Evolutionary conservation across 2,329 filamentous ascomycete species (phyloP).

Genomic region (Fusarium sp.): DNA sequence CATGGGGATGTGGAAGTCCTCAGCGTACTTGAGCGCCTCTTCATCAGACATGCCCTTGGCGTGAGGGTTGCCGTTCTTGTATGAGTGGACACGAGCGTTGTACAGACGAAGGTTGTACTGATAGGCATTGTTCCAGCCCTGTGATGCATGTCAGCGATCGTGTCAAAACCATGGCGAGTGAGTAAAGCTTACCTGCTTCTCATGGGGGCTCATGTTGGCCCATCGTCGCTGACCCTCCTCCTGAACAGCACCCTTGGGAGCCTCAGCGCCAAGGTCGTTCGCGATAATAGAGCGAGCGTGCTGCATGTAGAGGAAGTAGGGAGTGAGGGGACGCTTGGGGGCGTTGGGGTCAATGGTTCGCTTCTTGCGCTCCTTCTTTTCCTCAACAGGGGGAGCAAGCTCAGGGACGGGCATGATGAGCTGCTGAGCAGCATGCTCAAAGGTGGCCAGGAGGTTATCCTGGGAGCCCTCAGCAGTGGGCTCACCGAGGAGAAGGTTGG

Average conservation of each 20-base stretch:
- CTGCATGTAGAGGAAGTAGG: constrained; percentile 96
- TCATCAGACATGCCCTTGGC: constrained; percentile 73
- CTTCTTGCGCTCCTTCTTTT: constrained; percentile 92
- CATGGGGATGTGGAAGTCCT: constrained; percentile 66
- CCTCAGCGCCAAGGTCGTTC: constrained; percentile 78
- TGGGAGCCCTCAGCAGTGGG: constrained; percentile 62
- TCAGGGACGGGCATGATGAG: constrained; percentile 56
- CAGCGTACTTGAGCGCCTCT: constrained; percentile 71
- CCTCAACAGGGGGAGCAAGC: constrained; percentile 63
- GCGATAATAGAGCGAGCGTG: constrained; percentile 86
- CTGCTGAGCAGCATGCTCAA: constrained; percentile 64
- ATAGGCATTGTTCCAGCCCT: constrained; percentile 75
- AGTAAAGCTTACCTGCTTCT: constrained; percentile 69
- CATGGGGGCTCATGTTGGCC: constrained; percentile 78
- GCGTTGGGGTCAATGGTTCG: constrained; percentile 90
- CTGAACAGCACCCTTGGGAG: constrained; percentile 87
- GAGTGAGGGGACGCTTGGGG: constrained; percentile 92
- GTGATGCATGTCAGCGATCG: constrained; percentile 1
- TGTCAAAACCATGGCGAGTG: background rate
- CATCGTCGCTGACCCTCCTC: constrained; percentile 89
- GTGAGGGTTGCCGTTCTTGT: constrained; percentile 69
- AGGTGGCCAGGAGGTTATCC: constrained; percentile 60
- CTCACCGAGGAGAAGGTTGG: constrained; percentile 82
- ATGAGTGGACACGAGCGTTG: constrained; percentile 73
- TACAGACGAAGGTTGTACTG: constrained; percentile 76